These are phyloP conservation scores for Didymella pinodella DNA, from an alignment of 2,329 filamentous ascomycete species.

Conservation along the genomic window DNA sequence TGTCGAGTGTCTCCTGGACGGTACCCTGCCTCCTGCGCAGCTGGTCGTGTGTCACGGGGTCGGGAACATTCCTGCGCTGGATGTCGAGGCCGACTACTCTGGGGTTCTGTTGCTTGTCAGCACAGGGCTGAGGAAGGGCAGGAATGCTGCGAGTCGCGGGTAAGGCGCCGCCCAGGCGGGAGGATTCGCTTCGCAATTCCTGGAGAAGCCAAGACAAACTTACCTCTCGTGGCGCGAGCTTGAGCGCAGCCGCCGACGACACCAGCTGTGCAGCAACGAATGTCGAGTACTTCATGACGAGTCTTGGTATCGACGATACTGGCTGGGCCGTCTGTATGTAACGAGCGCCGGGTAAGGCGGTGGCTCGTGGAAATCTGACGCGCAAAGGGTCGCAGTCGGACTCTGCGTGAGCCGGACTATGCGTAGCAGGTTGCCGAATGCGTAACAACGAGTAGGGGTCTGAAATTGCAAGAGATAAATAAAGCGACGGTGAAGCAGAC, in stretches of 20 bases:
- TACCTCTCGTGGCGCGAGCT: constrained; percentile 46
- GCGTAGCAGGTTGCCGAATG: constrained; percentile 8
- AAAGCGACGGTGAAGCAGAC: constrained; percentile 2
- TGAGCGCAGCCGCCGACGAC: constrained; percentile 40
- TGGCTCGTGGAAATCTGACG: constrained; percentile 12
- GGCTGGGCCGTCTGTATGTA: constrained; percentile 15
- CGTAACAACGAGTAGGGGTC: constrained; percentile 1
- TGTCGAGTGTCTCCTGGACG: constrained; percentile 60
- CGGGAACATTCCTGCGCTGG: constrained; percentile 55
- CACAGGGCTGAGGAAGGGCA: constrained; percentile 1
- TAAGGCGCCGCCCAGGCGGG: constrained; percentile 12
- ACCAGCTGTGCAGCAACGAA: constrained; percentile 42
- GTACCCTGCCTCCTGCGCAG: constrained; percentile 54
- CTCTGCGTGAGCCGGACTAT: constrained; percentile 11
- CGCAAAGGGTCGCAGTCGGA: constrained; percentile 19
- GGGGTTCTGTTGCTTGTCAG: constrained; percentile 49
- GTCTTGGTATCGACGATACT: background rate
- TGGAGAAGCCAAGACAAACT: constrained; percentile 39
- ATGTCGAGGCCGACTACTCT: constrained; percentile 61
- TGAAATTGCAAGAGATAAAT: background rate
- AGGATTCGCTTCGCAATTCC: constrained; percentile 28
- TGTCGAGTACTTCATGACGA: constrained; percentile 44
- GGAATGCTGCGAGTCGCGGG: constrained; percentile 5
- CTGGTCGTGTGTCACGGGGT: constrained; percentile 58
- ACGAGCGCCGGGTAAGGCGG: background rate